Base-by-base conservation (phyloP, 257 asterid species). In the Solanum bukasovii region DNA sequence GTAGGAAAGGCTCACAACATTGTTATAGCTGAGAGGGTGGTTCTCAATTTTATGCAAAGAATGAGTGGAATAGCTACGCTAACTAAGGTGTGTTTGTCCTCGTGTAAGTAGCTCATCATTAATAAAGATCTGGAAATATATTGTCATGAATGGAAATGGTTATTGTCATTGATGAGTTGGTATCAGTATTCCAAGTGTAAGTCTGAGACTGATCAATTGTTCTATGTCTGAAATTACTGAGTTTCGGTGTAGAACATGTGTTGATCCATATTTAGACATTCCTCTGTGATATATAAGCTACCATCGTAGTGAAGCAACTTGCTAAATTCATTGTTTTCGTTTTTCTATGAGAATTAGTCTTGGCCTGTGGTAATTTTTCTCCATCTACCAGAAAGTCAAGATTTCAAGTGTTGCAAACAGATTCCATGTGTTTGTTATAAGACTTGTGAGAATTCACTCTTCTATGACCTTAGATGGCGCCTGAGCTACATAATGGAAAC, bases 41-140 rank as follows among this genome's bases (percentile, higher is more conserved):
- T 95, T 73, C 99, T 96, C 87, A 97, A 97, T 90, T 97, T 97
- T 89, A 97, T 97, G 98, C 99, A 97, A 93, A 93, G 99, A 88
- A 97, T 97, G 99, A 97, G 99, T 87, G 99, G 99, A 92, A 92
- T 97, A 86, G 99, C 99, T 65, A 97, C 99, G 91, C 95, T 97
- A 82, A 95, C 99, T 70, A 94, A 94, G 98, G 98, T 97, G 83
- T 63, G 89, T 84, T 84, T 82, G 65, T 40, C 70, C 85, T 89
- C 14, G 14, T 11, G 82, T 85, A 75, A 72, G 78, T 88, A 79
- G 79, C 79, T 52, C 14, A 70, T 61, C 61, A 34, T 29, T 88
- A 59, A 71, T 52, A 27, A 79, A 3, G 63, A 82, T 29, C 25
- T 81, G 68, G 44, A 29, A 82, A 49, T 11, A 81, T 46, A 29